Percentiles rank a stretch among this genome's conserved stretches.
Evolutionary conservation across 441 rosid genomes (phyloP).

Genomic region (Eruca vesicaria): DNA sequence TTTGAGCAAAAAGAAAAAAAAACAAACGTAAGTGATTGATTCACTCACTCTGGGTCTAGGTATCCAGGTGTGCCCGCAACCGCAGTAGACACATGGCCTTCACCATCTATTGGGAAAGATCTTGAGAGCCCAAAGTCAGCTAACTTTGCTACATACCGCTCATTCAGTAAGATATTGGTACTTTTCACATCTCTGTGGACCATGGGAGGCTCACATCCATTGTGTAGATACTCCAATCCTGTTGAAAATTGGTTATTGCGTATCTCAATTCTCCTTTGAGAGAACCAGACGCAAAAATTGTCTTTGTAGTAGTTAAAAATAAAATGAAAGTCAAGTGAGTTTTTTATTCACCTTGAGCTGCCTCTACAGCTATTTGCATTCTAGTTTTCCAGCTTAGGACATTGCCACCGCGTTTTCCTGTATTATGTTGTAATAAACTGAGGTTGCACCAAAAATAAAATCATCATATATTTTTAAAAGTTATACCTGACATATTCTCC

Average conservation of each 20-base stretch:
- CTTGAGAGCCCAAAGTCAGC: not conserved
- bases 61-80: not conserved
- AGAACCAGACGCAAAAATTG: not conserved
- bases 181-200: not conserved
- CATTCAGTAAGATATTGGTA: not conserved
- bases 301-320: too few species aligned
- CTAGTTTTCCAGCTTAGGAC: conserved; percentile 45
- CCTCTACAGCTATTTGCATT: conserved; percentile 44
- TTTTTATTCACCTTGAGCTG: conserved; percentile 47
- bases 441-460: too few species aligned
- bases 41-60: not conserved
- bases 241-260: not conserved
- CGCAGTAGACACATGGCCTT: not conserved
- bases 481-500: conserved; percentile 39
- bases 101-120: not conserved
- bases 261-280: not conserved
- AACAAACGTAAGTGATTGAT: not conserved
- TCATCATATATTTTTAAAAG: not conserved
- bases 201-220: not conserved
- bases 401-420: conserved; percentile 12
- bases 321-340: too few species aligned
- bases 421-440: too few species aligned
- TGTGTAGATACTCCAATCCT: not conserved
- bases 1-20: not conserved
- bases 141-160: not conserved